These are phyloP conservation scores for Nephelium lappaceum DNA, from an alignment of 345 rosid species.

Conservation along the genomic window DNA sequence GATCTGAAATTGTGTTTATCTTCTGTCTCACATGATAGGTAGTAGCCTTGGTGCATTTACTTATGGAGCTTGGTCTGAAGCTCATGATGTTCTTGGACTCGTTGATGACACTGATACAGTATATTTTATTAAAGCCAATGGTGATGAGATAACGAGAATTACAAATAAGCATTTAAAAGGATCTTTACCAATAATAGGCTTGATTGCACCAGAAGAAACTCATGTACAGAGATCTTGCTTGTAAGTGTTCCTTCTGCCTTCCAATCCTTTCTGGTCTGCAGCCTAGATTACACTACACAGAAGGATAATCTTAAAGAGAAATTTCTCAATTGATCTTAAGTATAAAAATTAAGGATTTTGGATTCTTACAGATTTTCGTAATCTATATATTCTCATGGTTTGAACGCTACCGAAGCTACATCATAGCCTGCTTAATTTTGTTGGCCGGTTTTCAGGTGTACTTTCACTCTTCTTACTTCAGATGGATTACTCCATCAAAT, in stretches of 20 bases:
- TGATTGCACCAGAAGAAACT: constrained; percentile 53
- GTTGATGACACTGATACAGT: constrained; percentile 63
- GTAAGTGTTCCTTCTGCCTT: constrained; percentile 46
- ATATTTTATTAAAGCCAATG: constrained; percentile 78
- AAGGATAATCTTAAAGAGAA: neutral
- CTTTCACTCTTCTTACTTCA: constrained; percentile 61
- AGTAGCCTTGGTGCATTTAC: constrained; percentile 48
- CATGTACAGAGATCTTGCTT: constrained; percentile 55
- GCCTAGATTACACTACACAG: neutral
- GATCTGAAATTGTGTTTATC: constrained; percentile 20
- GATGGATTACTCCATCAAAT: constrained; percentile 74
- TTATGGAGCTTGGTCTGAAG: constrained; percentile 86
- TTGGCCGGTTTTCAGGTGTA: constrained; percentile 58
- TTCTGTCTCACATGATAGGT: constrained; percentile 50
- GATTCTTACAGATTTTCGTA: neutral
- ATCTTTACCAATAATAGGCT: constrained; percentile 64
- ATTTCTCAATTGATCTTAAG: constrained; percentile 7
- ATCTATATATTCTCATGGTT: neutral
- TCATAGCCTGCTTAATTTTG: constrained; percentile 20
- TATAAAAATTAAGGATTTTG: constrained; percentile 3
- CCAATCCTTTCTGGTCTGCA: constrained; percentile 8
- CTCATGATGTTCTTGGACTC: constrained; percentile 80
- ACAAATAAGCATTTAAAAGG: constrained; percentile 59
- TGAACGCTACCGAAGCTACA: constrained; percentile 9
- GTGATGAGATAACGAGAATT: constrained; percentile 75